Percentiles rank a stretch among this genome's conserved stretches.
Conservation (phyloP, 352 stramenopile genomes). For the Globisporangium yorkense region DNA sequence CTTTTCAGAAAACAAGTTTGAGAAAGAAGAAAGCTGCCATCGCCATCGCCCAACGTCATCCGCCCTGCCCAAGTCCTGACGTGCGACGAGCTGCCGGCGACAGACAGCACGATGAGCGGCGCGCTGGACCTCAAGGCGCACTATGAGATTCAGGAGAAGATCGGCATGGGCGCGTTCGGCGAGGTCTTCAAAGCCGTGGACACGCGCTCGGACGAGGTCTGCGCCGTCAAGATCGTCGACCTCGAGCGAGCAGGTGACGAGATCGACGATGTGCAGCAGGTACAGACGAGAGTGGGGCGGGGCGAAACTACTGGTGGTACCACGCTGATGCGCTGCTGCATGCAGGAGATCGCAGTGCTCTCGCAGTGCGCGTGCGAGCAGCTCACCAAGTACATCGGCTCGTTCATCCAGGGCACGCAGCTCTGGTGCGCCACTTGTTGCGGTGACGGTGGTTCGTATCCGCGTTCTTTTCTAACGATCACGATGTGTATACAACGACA, state of each 20-base stretch:
- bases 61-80: too few species aligned
- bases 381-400: constrained; percentile 87
- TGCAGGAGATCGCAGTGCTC: constrained; percentile 86
- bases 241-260: constrained; percentile 78
- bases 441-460: background rate
- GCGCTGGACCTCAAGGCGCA: constrained; percentile 44
- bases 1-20: background rate
- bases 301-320: too few species aligned
- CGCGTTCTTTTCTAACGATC: background rate
- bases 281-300: constrained; percentile 7
- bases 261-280: constrained; percentile 84
- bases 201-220: constrained; percentile 59
- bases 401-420: constrained; percentile 79
- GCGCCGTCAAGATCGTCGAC: constrained; percentile 84
- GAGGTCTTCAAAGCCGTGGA: constrained; percentile 78
- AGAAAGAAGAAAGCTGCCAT: background rate
- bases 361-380: constrained; percentile 87
- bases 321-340: background rate
- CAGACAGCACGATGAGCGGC: constrained; percentile 29
- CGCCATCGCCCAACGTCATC: background rate
- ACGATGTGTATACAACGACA: constrained; percentile 12
- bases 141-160: constrained; percentile 78
- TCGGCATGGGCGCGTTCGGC: constrained; percentile 76
- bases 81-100: too few species aligned
- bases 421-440: constrained; percentile 37